phyloP scores from a whole-genome alignment of 208 protist species.

The Trypanosoma lewisi region DNA sequence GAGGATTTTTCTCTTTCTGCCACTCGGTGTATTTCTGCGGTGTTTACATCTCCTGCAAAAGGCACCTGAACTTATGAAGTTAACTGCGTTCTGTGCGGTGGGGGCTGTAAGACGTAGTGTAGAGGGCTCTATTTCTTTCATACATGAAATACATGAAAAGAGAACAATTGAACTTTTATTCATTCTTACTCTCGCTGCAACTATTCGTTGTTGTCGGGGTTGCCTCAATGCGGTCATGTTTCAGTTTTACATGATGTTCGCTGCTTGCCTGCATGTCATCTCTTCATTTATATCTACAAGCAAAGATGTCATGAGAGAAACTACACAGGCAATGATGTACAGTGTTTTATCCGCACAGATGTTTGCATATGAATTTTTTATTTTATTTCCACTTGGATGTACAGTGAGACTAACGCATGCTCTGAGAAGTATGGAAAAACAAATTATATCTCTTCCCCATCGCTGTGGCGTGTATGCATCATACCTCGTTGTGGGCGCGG shows the following conservation, averaged over 20 bases:
- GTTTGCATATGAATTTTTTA: background rate
- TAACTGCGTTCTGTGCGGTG: background rate
- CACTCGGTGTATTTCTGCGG: background rate
- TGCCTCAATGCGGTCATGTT: background rate
- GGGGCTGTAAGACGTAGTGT: background rate
- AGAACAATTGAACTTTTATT: too few relatives aligned
- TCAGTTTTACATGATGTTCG: background rate
- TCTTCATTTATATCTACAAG: background rate
- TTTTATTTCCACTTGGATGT: constrained; percentile 1
- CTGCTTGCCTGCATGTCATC: background rate
- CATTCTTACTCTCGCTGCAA: background rate
- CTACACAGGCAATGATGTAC: background rate
- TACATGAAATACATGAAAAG: background rate
- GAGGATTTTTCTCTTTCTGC: background rate
- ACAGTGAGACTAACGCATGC: background rate
- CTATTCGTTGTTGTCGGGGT: background rate
- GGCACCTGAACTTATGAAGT: background rate
- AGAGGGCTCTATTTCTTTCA: background rate
- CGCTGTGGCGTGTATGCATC: background rate
- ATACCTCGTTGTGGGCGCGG: background rate
- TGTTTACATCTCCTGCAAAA: background rate
- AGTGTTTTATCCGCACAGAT: too few relatives aligned
- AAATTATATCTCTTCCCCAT: background rate
- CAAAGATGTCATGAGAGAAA: background rate
- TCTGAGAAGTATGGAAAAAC: background rate